These are phyloP conservation scores for Amanita inopinata DNA, from an alignment of 768 basidiomycete genomes.

Conservation along the genomic window DNA sequence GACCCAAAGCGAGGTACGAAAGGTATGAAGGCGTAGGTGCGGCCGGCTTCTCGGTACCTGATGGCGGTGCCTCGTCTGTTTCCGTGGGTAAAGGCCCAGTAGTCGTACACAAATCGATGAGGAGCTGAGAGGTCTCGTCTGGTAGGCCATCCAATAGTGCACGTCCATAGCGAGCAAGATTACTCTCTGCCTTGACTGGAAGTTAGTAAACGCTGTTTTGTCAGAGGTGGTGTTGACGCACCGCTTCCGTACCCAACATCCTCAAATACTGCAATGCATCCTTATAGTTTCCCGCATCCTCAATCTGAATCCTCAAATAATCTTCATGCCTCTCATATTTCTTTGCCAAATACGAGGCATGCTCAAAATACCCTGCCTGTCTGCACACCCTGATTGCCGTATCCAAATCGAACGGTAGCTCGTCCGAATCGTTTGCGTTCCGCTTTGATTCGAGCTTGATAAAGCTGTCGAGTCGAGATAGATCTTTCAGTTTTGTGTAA, in stretches of 20 bases:
- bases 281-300: slow-evolving; percentile 74
- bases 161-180: slow-evolving; percentile 81
- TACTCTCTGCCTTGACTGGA: slow-evolving; percentile 62
- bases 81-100: slow-evolving; percentile 36
- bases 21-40: slow-evolving; percentile 54
- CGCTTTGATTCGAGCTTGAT: slow-evolving; percentile 77
- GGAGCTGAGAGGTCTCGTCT: slow-evolving; percentile 79
- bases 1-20: slow-evolving; percentile 69
- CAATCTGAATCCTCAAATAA: slow-evolving; percentile 87
- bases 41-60: slow-evolving; percentile 17
- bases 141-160: slow-evolving; percentile 77
- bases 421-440: slow-evolving; percentile 37
- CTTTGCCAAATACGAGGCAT: slow-evolving; percentile 87
- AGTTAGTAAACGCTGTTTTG: not conserved
- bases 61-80: slow-evolving; percentile 24
- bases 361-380: slow-evolving; percentile 93
- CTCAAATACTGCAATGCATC: slow-evolving; percentile 81
- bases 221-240: slow-evolving; percentile 29
- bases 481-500: slow-evolving; percentile 94
- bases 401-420: slow-evolving; percentile 92
- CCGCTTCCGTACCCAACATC: slow-evolving; percentile 67
- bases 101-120: slow-evolving; percentile 87
- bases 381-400: slow-evolving; percentile 96
- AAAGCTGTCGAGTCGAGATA: slow-evolving; percentile 79
- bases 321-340: slow-evolving; percentile 90